These are phyloP conservation scores for Russula ochroleuca DNA, from an alignment of 768 basidiomycete genomes.

Conservation along the genomic window DNA sequence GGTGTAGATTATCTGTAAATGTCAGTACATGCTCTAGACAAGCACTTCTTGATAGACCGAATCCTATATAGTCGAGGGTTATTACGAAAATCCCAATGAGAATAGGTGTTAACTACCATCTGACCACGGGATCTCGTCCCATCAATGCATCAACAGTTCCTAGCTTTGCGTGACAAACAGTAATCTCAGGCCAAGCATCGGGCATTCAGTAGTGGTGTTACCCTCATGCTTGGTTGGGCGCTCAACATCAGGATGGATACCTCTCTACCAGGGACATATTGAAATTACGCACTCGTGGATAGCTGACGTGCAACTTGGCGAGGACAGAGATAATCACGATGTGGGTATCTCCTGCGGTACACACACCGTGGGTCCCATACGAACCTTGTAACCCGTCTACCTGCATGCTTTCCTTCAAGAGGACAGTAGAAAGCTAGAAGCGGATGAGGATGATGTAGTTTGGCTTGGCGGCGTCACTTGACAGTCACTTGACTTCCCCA, in stretches of 20 bases:
- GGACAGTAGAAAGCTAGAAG: neutral
- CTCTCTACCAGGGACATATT: neutral
- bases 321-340: neutral
- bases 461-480: neutral
- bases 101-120: neutral
- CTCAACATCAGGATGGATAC: neutral
- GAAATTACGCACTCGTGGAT: neutral
- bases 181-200: neutral
- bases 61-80: neutral
- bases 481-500: too few species aligned
- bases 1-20: neutral
- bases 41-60: neutral
- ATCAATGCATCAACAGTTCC: neutral
- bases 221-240: neutral
- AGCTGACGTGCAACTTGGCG: neutral
- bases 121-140: neutral
- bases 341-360: too few species aligned
- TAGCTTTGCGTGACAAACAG: neutral
- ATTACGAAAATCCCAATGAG: neutral
- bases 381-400: too few species aligned
- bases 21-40: neutral
- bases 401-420: too few species aligned
- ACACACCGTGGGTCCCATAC: too few species aligned
- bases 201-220: neutral
- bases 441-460: neutral